Evolutionary conservation across 2,329 filamentous ascomycete genomes (phyloP), one percentile per base, ranked within the genome.

Genomic region (Bipolaris cookei): DNA sequence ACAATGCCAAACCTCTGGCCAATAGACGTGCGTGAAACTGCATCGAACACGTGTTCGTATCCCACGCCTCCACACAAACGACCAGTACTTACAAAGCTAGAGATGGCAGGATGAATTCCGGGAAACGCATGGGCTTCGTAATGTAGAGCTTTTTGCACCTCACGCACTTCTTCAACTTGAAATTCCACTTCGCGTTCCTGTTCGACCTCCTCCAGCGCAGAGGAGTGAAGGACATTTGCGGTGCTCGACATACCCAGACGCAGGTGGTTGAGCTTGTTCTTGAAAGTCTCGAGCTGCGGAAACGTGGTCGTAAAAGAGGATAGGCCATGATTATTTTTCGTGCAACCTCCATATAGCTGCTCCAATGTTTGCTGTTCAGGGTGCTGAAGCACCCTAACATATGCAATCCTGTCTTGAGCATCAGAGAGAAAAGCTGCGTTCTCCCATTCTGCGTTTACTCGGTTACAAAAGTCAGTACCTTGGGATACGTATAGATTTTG

Each of bases 381-480:
- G 35, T 85, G 81, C 23, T 75, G 75, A 4, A 87, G 66, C 0
- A 75, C 70, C 0, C 70, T 54, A 0, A 86, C 67, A 59, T 82
- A 85, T 1, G 62, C 65, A 0, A 67, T 54, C 0, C 76, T 76
- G 0, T 81, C 70, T 0, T 63, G 23, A 0, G 45, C 10, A 4
- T 80, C 66, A 0, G 51, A 56, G 0, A 84, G 62, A 20, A 80
- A 82, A 0, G 79, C 61, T 0, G 77, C 62, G 56, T 84, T 72
- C 0, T 77, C 70, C 46, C 74, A 67, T 0, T 76, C 66, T 0
- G 84, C 82, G 48, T 87, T 77, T 0, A 73, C 79, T 0, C 86
- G 81, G 0, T 78, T 78, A 58, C 85, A 89, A 60, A 85, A 90
- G 63, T 89, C 85, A 0, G 76, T 69, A 0, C 87, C 86, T 66